Base-by-base conservation (phyloP, 371 early-diverging fungal genomes). In the Vittaforma corneae region DNA sequence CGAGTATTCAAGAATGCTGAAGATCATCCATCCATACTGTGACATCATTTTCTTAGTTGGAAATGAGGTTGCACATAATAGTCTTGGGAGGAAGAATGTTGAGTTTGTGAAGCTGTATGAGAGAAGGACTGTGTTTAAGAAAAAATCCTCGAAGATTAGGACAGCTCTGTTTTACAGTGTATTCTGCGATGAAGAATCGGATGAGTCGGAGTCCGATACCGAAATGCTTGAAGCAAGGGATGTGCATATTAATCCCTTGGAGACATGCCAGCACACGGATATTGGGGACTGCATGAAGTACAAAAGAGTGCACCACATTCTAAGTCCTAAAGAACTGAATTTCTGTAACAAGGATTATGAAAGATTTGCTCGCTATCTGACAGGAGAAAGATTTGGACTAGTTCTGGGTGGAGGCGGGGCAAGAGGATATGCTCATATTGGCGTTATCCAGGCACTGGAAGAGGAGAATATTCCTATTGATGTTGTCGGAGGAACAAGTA, bases 371-470 rank as follows among this genome's bases (percentile, higher is more conserved):
- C 86, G 98, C 40, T 84, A 91, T 14, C 77, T 97, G 50, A 85
- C 88, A 37, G 91, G 89, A 24, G 86, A 85, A 68, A 89, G 92
- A 0, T 88, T 97, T 16, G 98, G 95, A 0, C 77, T 97, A 0
- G 96, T 93, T n/a, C 81, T 97, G 33, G 93, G 98, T 33, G 98
- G 98, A 20, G 98, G 97, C 30, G 98, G 98, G 0, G 97, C 98
- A 0, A 84, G 97, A 42, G 98, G 98, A 14, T 84, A 93, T 45
- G 85, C 90, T 0, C 94, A 95, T 67, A 83, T 96, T 45, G 96
- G 96, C 40, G 84, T 95, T 20, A 87, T 97, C 65, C 85, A 86
- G 52, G 93, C 95, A 0, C 81, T 97, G 45, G 95, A 96, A 79
- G 96, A 97, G 75, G 92, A 91, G 0, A 91, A 92, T 0, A 89